Conservation (phyloP, 31 red algal genomes). For the Odonthalia washingtoniensis region DNA sequence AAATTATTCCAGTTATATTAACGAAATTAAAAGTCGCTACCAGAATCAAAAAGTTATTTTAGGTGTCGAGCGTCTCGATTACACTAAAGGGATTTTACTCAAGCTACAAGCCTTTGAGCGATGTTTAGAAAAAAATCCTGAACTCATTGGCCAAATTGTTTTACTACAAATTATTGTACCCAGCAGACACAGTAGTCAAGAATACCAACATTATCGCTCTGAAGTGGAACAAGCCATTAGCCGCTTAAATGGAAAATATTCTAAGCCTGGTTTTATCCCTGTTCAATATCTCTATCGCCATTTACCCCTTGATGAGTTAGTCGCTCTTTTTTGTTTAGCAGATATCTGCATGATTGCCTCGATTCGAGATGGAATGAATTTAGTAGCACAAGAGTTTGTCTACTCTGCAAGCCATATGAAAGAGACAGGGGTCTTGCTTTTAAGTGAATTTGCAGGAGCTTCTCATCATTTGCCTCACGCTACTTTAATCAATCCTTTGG, state of each 20-base stretch:
- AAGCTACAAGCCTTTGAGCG: conserved; percentile 97
- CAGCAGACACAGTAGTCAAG: conserved; percentile 68
- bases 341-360: conserved; percentile 92
- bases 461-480: conserved; percentile 92
- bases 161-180: conserved; percentile 94
- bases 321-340: conserved; percentile 82
- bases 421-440: conserved; percentile 81
- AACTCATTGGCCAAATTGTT: conserved; percentile 92
- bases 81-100: conserved; percentile 97
- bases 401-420: conserved; percentile 93
- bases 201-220: conserved; percentile 81
- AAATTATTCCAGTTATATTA: conserved; percentile 61
- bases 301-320: conserved; percentile 89
- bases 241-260: conserved; percentile 92
- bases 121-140: conserved; percentile 87
- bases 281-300: conserved; percentile 86
- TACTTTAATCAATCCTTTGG: conserved; percentile 93
- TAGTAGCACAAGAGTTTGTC: conserved; percentile 82
- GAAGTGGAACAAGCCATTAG: conserved; percentile 90
- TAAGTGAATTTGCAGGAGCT: conserved; percentile 93
- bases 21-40: conserved; percentile 72
- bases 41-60: conserved; percentile 81
- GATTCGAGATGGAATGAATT: conserved; percentile 95
- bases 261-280: conserved; percentile 87
- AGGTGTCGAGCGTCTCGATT: conserved; percentile 97